Conservation (phyloP, 1,284 basidiomycete genomes). For the Melanopsichium pennsylvanicum region DNA sequence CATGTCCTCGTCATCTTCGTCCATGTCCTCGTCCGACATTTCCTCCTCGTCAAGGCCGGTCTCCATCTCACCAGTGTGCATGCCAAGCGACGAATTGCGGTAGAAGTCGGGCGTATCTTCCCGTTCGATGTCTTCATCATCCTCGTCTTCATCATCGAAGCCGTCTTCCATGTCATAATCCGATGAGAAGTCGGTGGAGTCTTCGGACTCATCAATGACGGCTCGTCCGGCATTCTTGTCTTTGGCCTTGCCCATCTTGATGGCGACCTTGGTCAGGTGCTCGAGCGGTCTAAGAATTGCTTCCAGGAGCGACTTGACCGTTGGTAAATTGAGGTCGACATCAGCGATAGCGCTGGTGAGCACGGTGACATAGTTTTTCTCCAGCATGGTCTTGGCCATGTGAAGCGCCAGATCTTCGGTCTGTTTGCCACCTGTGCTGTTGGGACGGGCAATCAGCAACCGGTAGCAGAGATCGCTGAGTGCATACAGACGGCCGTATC, state of each 20-base stretch:
- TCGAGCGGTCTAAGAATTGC: conserved; percentile 89
- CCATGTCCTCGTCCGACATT: conserved; percentile 84
- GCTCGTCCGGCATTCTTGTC: conserved; percentile 30
- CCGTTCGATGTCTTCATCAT: conserved; percentile 71
- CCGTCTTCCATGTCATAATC: conserved; percentile 51
- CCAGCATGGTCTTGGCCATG: conserved; percentile 96
- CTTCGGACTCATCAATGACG: conserved; percentile 36
- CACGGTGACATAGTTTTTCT: conserved; percentile 92
- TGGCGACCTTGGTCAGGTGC: conserved; percentile 91
- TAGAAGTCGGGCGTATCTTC: conserved; percentile 93
- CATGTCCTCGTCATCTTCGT: conserved; percentile 91
- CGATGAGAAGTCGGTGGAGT: conserved; percentile 34
- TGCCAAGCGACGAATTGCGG: conserved; percentile 93
- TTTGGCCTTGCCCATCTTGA: conserved; percentile 86
- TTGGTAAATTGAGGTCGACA: conserved; percentile 93
- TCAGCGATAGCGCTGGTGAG: conserved; percentile 89
- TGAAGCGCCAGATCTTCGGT: conserved; percentile 85
- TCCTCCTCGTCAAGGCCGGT: conserved; percentile 73
- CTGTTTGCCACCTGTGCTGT: conserved; percentile 63
- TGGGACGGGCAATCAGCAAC: conserved; percentile 79
- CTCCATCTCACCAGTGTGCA: conserved; percentile 73
- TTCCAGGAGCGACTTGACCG: conserved; percentile 83
- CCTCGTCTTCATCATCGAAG: conserved; percentile 69
- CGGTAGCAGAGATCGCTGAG: conserved; percentile 87
- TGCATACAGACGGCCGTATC: conserved; percentile 88